phyloP scores from a whole-genome alignment of 2,329 filamentous ascomycete genomes.

The Fusarium nelsonii region DNA sequence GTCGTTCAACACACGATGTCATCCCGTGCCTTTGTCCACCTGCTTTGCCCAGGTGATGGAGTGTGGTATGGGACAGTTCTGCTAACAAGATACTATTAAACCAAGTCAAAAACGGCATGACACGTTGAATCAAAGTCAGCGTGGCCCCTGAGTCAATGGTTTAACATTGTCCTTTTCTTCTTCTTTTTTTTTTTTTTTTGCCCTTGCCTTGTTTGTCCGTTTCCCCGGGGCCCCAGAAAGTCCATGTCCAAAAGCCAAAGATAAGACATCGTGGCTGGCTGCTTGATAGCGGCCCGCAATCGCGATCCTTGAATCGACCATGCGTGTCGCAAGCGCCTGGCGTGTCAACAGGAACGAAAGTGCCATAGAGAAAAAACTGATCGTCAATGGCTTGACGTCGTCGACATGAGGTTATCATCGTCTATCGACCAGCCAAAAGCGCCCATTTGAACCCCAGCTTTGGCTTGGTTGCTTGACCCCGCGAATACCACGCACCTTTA shows the following conservation, averaged over 20 bases:
- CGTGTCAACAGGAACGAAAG: conserved; percentile 16
- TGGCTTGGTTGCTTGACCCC: conserved; percentile 26
- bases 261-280: conserved; percentile 34
- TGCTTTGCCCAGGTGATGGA: conserved; percentile 26
- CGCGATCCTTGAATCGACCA: conserved; percentile 14
- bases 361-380: conserved; percentile 13
- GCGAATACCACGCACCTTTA: conserved; percentile 31
- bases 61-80: conserved; percentile 12
- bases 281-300: conserved; percentile 28
- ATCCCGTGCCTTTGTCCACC: conserved; percentile 35
- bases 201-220: conserved; percentile 24
- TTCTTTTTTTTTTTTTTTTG: not conserved
- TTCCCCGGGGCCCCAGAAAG: conserved; percentile 35
- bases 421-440: conserved; percentile 37
- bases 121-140: conserved; percentile 1
- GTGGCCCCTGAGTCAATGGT: conserved; percentile 31
- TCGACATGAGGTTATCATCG: conserved; percentile 20
- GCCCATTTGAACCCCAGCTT: conserved; percentile 39
- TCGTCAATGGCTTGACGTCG: conserved; percentile 38
- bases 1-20: conserved; percentile 29
- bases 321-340: conserved; percentile 15
- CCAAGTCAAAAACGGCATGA: conserved; percentile 18
- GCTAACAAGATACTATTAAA: conserved; percentile 2
- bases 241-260: conserved; percentile 2
- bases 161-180: not conserved